Evolutionary conservation across 1,284 basidiomycete species (phyloP).

Genomic region (Flammula alnicola): DNA sequence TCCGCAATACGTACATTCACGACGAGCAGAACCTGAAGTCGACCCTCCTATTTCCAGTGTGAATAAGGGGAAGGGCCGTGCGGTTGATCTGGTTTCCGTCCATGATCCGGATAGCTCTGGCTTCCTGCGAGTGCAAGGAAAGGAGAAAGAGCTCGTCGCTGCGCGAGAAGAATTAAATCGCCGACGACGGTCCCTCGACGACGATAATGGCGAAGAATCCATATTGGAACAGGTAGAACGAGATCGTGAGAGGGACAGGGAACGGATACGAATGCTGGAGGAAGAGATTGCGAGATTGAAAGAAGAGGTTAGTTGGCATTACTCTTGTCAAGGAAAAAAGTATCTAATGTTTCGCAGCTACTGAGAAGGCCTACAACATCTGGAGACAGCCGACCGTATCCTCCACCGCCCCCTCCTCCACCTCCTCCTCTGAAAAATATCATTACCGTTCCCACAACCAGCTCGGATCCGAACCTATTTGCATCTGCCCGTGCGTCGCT

Average conservation of each 20-base stretch:
- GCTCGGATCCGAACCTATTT: slow-evolving; percentile 48
- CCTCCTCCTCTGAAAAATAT: slow-evolving; percentile 42
- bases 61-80: slow-evolving; percentile 59
- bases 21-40: not conserved
- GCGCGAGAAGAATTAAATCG: slow-evolving; percentile 55
- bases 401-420: slow-evolving; percentile 42
- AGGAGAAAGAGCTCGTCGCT: slow-evolving; percentile 60
- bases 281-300: slow-evolving; percentile 65
- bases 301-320: slow-evolving; percentile 56
- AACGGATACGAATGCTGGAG: slow-evolving; percentile 66
- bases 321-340: not conserved
- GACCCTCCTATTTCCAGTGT: not conserved
- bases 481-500: slow-evolving; percentile 64
- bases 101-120: slow-evolving; percentile 45
- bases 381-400: slow-evolving; percentile 12
- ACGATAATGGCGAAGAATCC: slow-evolving; percentile 27
- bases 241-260: slow-evolving; percentile 60
- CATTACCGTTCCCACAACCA: slow-evolving; percentile 34
- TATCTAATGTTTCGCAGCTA: slow-evolving; percentile 41
- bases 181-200: slow-evolving; percentile 38
- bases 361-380: slow-evolving; percentile 42
- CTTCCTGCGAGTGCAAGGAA: slow-evolving; percentile 54
- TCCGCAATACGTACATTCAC: slow-evolving; percentile 22
- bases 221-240: slow-evolving; percentile 35
- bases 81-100: slow-evolving; percentile 30